Evolutionary conservation across 495 filamentous ascomycete species (phyloP).

Genomic region (Penicillium atrosanguineum): DNA sequence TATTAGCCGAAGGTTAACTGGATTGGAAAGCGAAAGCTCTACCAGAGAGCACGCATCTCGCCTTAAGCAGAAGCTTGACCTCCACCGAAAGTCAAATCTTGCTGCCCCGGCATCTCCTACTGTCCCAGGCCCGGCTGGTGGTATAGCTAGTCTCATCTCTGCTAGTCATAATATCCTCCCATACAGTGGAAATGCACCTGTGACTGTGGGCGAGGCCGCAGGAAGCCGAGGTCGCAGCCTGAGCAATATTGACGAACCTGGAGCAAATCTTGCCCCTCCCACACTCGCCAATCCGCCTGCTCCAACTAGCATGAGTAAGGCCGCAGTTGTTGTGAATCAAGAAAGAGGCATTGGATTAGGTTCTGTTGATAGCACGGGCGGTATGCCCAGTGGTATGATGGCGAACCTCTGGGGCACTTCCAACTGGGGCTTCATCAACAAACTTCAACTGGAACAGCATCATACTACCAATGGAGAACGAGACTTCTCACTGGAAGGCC

Average conservation of each 20-base stretch:
- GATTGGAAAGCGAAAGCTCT: conserved; percentile 53
- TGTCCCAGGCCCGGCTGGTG: conserved; percentile 50
- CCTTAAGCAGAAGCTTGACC: conserved; percentile 88
- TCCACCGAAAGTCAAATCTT: conserved; percentile 75
- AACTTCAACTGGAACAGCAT: conserved; percentile 55
- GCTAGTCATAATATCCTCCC: conserved; percentile 78
- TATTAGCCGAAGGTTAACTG: conserved; percentile 50
- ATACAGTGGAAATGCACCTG: conserved; percentile 44
- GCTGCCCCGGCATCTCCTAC: conserved; percentile 34
- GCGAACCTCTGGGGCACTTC: conserved; percentile 91
- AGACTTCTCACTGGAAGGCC: conserved; percentile 21
- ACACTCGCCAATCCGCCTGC: conserved; percentile 85
- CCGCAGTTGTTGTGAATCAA: conserved; percentile 76
- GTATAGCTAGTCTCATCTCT: conserved; percentile 86
- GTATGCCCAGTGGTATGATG: conserved; percentile 78
- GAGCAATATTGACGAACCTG: conserved; percentile 40
- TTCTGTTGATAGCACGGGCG: conserved; percentile 58
- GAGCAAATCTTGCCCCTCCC: conserved; percentile 71
- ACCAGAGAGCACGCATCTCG: conserved; percentile 73
- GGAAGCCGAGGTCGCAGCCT: conserved; percentile 31
- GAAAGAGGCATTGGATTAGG: conserved; percentile 66
- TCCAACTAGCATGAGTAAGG: conserved; percentile 82
- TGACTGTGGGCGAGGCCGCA: conserved; percentile 31
- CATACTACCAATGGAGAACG: conserved; percentile 37
- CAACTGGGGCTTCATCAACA: conserved; percentile 76